Evolutionary conservation across 164 flowering plant genomes (phyloP).

Genomic region (Vitis rupestris): DNA sequence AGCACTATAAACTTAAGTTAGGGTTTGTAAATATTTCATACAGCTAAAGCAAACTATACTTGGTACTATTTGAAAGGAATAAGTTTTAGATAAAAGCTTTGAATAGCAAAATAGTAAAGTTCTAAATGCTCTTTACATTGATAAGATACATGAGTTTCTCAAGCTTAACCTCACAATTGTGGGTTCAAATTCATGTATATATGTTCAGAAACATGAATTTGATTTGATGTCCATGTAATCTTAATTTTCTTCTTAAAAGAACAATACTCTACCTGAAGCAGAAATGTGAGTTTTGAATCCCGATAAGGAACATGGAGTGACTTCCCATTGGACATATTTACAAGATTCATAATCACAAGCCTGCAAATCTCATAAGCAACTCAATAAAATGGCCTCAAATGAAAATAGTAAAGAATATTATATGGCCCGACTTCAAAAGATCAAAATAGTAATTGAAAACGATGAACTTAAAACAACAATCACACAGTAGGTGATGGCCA

Average conservation of each 20-base stretch:
- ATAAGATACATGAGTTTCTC: too few species aligned
- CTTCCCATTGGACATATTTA: slow-evolving; percentile 85
- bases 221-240: not conserved
- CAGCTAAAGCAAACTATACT: not conserved
- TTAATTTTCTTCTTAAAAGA: not conserved
- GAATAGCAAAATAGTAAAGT: too few species aligned
- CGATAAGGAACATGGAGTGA: slow-evolving; percentile 96
- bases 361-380: slow-evolving; percentile 35
- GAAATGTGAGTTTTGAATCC: slow-evolving; percentile 96
- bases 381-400: not conserved
- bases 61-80: not conserved
- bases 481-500: not conserved
- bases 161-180: too few species aligned
- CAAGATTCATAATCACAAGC: slow-evolving; percentile 96
- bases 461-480: not conserved
- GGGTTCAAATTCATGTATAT: too few species aligned
- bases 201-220: too few species aligned
- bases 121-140: too few species aligned
- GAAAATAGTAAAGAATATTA: not conserved
- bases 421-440: not conserved
- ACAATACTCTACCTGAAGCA: slow-evolving; percentile 75
- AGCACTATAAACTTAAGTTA: not conserved
- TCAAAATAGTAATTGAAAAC: not conserved
- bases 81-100: too few species aligned
- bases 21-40: not conserved